phyloP scores from a whole-genome alignment of 2,329 filamentous ascomycete genomes.

The Nemania sp. region DNA sequence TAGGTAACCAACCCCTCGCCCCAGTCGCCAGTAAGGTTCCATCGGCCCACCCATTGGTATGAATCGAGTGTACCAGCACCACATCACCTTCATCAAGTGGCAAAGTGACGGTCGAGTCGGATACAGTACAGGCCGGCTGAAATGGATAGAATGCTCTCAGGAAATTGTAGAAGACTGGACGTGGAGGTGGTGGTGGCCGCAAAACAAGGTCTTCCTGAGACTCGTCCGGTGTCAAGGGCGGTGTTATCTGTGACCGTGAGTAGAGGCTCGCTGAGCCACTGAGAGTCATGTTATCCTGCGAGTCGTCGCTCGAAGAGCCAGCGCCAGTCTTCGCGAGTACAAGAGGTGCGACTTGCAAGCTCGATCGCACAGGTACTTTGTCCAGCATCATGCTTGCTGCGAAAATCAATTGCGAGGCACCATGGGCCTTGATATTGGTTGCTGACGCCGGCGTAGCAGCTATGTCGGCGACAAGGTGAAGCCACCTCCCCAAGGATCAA shows the following conservation, averaged over 20 bases:
- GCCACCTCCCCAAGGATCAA: constrained; percentile 5
- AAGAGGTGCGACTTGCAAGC: constrained; percentile 65
- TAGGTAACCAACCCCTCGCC: constrained; percentile 91
- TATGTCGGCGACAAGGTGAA: constrained; percentile 17
- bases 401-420: constrained; percentile 39
- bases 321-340: constrained; percentile 53
- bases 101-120: constrained; percentile 85
- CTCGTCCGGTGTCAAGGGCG: constrained; percentile 74
- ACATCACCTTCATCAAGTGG: constrained; percentile 90
- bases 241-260: constrained; percentile 69
- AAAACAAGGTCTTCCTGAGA: constrained; percentile 62
- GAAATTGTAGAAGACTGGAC: constrained; percentile 87
- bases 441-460: constrained; percentile 34
- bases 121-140: constrained; percentile 74
- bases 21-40: constrained; percentile 87
- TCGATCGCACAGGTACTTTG: constrained; percentile 56
- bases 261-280: constrained; percentile 47
- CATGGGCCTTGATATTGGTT: constrained; percentile 41
- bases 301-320: constrained; percentile 37
- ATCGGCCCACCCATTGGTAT: constrained; percentile 98
- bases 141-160: constrained; percentile 94
- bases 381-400: constrained; percentile 54
- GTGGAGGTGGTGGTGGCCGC: constrained; percentile 49
- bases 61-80: constrained; percentile 91
- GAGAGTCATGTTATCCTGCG: constrained; percentile 33